These are phyloP conservation scores for Botryotinia calthae DNA, from an alignment of 2,329 filamentous ascomycete genomes.

Conservation along the genomic window DNA sequence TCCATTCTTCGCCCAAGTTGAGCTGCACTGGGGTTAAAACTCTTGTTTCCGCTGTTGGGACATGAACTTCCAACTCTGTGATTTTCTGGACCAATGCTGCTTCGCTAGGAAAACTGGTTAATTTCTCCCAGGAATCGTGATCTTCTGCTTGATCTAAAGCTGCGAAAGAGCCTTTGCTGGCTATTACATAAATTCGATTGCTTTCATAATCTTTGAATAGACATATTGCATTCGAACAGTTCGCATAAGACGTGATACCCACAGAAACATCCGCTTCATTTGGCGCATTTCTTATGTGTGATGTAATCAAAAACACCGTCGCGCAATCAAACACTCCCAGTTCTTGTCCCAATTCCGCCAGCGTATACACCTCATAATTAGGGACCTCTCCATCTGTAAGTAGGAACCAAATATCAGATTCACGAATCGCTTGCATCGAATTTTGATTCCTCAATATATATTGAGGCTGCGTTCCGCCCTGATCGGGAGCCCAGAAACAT, in stretches of 20 bases:
- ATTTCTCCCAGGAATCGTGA: neutral
- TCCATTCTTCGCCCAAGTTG: neutral
- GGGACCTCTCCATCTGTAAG: neutral
- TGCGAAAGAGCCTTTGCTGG: neutral
- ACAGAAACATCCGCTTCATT: neutral
- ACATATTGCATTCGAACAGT: neutral
- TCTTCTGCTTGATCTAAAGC: neutral
- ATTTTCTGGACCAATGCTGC: neutral
- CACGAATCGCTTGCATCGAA: neutral
- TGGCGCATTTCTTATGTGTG: neutral
- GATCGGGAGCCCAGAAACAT: neutral
- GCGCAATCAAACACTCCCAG: neutral
- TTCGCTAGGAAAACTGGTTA: neutral
- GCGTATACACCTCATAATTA: neutral
- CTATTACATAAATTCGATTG: neutral
- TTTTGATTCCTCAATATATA: neutral
- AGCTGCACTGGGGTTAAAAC: neutral
- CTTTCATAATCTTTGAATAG: neutral
- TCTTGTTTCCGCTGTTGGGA: constrained; percentile 2
- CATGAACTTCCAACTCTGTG: neutral
- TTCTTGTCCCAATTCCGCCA: neutral
- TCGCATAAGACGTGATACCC: neutral
- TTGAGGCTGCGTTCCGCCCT: neutral
- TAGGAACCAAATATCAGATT: constrained; percentile 1
- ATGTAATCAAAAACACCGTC: neutral